phyloP scores from a whole-genome alignment of 2,329 filamentous ascomycete genomes.

The Talaromyces rugulosus region DNA sequence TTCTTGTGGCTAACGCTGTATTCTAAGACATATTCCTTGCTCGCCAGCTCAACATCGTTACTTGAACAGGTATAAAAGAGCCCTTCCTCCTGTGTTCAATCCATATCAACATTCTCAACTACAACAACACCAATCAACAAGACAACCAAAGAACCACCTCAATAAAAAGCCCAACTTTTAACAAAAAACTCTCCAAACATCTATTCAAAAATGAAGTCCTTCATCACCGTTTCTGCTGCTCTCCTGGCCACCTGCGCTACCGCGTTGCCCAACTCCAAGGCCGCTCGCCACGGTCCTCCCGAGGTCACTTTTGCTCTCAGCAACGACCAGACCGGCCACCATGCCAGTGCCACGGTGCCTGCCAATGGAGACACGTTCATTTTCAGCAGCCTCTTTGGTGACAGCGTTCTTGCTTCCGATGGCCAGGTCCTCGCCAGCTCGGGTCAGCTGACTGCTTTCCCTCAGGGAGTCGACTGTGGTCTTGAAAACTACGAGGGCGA shows the following conservation, averaged over 20 bases:
- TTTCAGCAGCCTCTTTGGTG: constrained; percentile 1
- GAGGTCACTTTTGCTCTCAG: constrained; percentile 7
- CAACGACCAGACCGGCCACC: constrained; percentile 5
- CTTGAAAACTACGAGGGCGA: background rate
- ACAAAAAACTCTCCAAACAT: background rate
- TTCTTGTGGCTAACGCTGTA: background rate
- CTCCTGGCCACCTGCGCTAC: constrained; percentile 6
- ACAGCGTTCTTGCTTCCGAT: constrained; percentile 1
- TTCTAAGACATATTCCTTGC: background rate
- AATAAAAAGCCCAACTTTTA: background rate
- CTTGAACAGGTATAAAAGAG: background rate
- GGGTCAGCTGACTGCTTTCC: constrained; percentile 5
- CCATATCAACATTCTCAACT: background rate
- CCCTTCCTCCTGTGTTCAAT: background rate
- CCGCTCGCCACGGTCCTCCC: background rate
- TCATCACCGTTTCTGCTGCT: background rate
- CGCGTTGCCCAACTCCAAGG: constrained; percentile 1
- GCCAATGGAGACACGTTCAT: background rate
- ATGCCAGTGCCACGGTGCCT: constrained; percentile 3
- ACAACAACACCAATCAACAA: background rate
- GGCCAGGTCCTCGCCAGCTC: constrained; percentile 1
- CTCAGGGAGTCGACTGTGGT: constrained; percentile 2
- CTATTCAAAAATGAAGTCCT: constrained; percentile 9
- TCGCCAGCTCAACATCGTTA: background rate
- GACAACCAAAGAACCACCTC: background rate